A percentile compares a stretch with the other conserved stretches of the same genome.
Evolutionary conservation across 805 yeast species (phyloP).

Genomic region (Barnettozyma sp.): DNA sequence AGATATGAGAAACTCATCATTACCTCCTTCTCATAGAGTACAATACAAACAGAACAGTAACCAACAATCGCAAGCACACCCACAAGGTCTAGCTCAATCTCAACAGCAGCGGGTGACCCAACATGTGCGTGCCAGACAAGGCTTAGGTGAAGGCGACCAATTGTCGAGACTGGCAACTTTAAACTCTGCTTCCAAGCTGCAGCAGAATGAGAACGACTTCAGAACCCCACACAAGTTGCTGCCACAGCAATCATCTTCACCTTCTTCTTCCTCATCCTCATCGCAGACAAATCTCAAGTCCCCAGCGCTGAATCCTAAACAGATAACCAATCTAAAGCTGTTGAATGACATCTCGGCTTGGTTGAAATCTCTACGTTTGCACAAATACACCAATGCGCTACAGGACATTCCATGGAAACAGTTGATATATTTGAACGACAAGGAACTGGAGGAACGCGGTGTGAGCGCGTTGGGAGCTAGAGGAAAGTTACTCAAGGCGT

Average conservation of each 20-base stretch:
- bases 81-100: no score
- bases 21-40: slow-evolving; percentile 23
- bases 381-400: slow-evolving; percentile 85
- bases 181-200: slow-evolving; percentile 18
- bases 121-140: slow-evolving; percentile 1
- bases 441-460: slow-evolving; percentile 66
- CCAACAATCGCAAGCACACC: no score
- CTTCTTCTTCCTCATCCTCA: no score
- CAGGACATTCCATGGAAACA: slow-evolving; percentile 73
- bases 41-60: slow-evolving; percentile 14
- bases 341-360: slow-evolving; percentile 82
- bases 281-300: no score
- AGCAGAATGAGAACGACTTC: slow-evolving; percentile 10
- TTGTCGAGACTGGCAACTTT: slow-evolving; percentile 18
- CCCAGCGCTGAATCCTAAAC: slow-evolving; percentile 42
- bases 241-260: no score
- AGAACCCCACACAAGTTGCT: slow-evolving; percentile 12
- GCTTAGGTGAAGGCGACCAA: slow-evolving; percentile 9
- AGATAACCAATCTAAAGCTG: slow-evolving; percentile 45
- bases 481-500: slow-evolving; percentile 86
- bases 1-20: slow-evolving; percentile 16
- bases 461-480: slow-evolving; percentile 95
- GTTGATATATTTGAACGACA: slow-evolving; percentile 64
- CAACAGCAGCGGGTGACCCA: slow-evolving; percentile 5
- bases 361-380: slow-evolving; percentile 84